phyloP scores from a whole-genome alignment of 2,329 filamentous ascomycete species.

The Verticillium nubilum region DNA sequence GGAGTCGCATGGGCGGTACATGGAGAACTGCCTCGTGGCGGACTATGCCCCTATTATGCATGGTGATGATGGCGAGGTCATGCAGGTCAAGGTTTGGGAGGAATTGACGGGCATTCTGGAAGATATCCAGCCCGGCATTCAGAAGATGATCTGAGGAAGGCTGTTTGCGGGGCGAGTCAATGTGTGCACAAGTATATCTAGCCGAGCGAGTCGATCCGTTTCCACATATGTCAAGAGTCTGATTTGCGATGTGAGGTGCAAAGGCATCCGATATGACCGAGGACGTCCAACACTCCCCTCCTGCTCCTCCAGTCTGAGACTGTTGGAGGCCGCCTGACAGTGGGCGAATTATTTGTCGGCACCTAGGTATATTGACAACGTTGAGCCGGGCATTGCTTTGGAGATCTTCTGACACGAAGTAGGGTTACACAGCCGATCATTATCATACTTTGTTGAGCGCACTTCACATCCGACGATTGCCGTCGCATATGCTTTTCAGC shows the following conservation, averaged over 20 bases:
- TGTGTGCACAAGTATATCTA: background rate
- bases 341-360: no score
- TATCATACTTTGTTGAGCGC: background rate
- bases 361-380: no score
- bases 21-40: constrained; percentile 25
- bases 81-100: constrained; percentile 31
- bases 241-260: background rate
- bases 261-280: no score
- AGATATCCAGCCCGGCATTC: constrained; percentile 32
- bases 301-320: no score
- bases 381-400: no score
- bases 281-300: no score
- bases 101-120: constrained; percentile 38
- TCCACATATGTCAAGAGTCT: background rate
- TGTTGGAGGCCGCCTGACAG: no score
- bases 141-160: constrained; percentile 21
- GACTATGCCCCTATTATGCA: constrained; percentile 17
- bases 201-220: background rate
- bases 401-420: no score
- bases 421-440: no score
- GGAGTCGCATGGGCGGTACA: constrained; percentile 31
- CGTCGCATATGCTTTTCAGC: background rate
- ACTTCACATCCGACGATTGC: background rate
- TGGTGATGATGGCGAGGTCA: constrained; percentile 27
- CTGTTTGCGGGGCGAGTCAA: background rate